Evolutionary conservation across 352 stramenopile species (phyloP).

Genomic region (Globisporangium camurandrum): DNA sequence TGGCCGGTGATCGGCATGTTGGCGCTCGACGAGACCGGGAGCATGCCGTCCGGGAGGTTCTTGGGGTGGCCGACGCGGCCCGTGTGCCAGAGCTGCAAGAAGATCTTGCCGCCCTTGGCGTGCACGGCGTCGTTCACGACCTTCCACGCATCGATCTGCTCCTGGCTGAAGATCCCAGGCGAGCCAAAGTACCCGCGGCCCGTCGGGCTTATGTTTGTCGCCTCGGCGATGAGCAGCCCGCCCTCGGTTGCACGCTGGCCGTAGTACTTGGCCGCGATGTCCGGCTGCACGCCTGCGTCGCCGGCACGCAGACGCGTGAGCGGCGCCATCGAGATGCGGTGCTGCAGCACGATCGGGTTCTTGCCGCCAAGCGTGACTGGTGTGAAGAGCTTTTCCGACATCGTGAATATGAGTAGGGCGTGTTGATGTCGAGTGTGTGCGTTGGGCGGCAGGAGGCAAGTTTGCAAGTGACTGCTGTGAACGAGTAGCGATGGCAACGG

Average conservation of each 20-base stretch:
- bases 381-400: slow-evolving; percentile 20
- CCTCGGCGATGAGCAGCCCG: slow-evolving; percentile 33
- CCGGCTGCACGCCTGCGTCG: slow-evolving; percentile 11
- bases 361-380: slow-evolving; percentile 19
- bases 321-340: slow-evolving; percentile 39
- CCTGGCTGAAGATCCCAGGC: slow-evolving; percentile 30
- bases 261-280: slow-evolving; percentile 28
- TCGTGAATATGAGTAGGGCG: background rate
- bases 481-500: background rate
- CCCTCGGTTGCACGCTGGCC: slow-evolving; percentile 22
- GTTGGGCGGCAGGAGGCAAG: background rate
- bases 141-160: slow-evolving; percentile 38
- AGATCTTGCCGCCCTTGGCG: slow-evolving; percentile 46
- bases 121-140: slow-evolving; percentile 46
- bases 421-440: background rate
- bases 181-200: slow-evolving; percentile 16
- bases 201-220: slow-evolving; percentile 19
- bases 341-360: slow-evolving; percentile 21
- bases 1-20: slow-evolving; percentile 7
- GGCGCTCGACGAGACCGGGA: slow-evolving; percentile 26
- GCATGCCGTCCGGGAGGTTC: slow-evolving; percentile 26
- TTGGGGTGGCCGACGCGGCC: slow-evolving; percentile 42
- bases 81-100: slow-evolving; percentile 69
- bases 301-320: slow-evolving; percentile 20
- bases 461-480: slow-evolving; percentile 4